phyloP scores from a whole-genome alignment of 805 yeast species.

The Cyberlindnera maclurae region DNA sequence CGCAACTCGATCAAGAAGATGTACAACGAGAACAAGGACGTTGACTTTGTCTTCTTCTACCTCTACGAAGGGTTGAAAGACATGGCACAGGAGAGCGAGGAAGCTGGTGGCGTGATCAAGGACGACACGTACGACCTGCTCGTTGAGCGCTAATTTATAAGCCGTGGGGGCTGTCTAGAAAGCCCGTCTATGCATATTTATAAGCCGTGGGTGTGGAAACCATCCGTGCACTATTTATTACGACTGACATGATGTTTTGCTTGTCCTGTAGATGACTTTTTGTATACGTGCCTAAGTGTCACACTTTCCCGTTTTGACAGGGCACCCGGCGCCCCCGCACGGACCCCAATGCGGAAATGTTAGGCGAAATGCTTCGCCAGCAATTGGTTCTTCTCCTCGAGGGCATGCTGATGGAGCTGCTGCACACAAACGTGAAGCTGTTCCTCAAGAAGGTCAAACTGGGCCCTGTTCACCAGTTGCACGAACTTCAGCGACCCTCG shows the following conservation, averaged over 20 bases:
- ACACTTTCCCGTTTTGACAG: too few relatives aligned
- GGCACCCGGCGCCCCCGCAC: too few relatives aligned
- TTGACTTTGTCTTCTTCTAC: slow-evolving; percentile 12
- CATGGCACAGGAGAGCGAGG: slow-evolving; percentile 6
- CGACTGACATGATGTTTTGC: neutral
- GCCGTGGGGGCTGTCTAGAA: too few relatives aligned
- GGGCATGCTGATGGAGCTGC: too few relatives aligned
- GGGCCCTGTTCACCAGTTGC: neutral
- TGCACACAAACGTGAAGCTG: slow-evolving; percentile 6
- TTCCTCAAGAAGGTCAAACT: neutral
- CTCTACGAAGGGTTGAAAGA: slow-evolving; percentile 12
- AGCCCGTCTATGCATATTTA: slow-evolving; percentile 1
- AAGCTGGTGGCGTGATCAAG: slow-evolving; percentile 7
- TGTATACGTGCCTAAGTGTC: too few relatives aligned
- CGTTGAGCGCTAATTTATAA: slow-evolving; percentile 4
- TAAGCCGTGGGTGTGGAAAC: slow-evolving; percentile 1
- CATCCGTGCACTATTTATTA: neutral
- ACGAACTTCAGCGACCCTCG: slow-evolving; percentile 2
- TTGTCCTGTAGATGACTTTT: too few relatives aligned
- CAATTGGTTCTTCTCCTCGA: too few relatives aligned
- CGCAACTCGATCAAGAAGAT: slow-evolving; percentile 9
- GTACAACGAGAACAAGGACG: slow-evolving; percentile 13
- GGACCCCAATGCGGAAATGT: too few relatives aligned
- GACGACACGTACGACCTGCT: slow-evolving; percentile 11
- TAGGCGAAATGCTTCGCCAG: too few relatives aligned